Evolutionary conservation across 768 basidiomycete species (phyloP).

Genomic region (Ramaria rubella): DNA sequence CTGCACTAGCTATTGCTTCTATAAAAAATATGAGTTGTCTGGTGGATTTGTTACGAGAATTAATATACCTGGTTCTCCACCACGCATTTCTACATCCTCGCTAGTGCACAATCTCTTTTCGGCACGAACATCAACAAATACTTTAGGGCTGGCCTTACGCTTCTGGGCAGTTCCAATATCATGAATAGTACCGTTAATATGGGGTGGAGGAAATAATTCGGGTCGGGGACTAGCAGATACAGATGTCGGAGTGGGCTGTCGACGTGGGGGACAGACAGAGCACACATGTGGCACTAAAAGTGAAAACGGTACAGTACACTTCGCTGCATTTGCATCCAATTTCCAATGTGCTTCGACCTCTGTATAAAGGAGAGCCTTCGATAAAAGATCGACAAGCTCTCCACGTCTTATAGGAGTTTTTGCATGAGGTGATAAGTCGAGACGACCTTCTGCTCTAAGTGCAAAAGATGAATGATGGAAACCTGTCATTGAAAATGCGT

Average conservation of each 20-base stretch:
- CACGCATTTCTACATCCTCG: conserved; percentile 5
- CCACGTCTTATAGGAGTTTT: conserved; percentile 74
- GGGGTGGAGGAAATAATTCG: conserved; percentile 10
- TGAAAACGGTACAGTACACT: conserved; percentile 67
- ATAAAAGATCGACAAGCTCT: conserved; percentile 72
- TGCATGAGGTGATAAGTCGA: conserved; percentile 57
- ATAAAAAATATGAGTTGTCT: neutral
- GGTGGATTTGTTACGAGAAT: neutral
- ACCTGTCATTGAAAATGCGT: conserved; percentile 37
- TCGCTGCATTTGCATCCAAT: conserved; percentile 48
- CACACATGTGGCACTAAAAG: conserved; percentile 72
- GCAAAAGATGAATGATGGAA: conserved; percentile 78
- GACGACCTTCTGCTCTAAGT: conserved; percentile 65
- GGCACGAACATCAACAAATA: conserved; percentile 40
- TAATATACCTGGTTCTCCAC: neutral
- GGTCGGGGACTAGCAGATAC: conserved; percentile 10
- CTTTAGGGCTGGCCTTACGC: conserved; percentile 45
- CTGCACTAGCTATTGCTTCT: neutral
- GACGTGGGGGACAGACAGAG: conserved; percentile 25
- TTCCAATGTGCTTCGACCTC: conserved; percentile 85
- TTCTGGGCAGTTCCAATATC: conserved; percentile 27
- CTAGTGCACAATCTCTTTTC: conserved; percentile 47
- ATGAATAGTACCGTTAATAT: conserved; percentile 10
- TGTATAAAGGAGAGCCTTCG: conserved; percentile 71
- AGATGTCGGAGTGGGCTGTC: conserved; percentile 8